Conservation (phyloP, 2,329 filamentous ascomycete species). For the Calonectria ilicicola region DNA sequence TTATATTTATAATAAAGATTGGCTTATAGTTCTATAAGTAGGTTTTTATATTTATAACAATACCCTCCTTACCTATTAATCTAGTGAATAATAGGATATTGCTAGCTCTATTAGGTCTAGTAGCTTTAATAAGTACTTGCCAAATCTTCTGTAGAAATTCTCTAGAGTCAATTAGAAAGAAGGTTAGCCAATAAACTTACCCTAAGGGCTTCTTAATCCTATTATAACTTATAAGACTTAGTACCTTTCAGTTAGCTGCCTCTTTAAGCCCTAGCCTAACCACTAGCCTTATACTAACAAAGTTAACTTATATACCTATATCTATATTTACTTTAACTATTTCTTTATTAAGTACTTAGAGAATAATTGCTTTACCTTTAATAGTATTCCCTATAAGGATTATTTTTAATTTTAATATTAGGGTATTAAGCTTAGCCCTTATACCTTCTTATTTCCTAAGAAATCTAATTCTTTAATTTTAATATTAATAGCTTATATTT, state of each 20-base stretch:
- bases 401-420: background rate
- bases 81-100: background rate
- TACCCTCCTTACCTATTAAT: background rate
- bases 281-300: background rate
- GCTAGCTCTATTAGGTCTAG: background rate
- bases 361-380: conserved; percentile 6
- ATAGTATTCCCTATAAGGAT: background rate
- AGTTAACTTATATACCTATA: background rate
- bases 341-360: background rate
- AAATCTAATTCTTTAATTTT: no score
- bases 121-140: background rate
- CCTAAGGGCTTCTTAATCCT: background rate
- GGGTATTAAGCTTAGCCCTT: no score
- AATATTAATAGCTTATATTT: no score
- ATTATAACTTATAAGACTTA: background rate
- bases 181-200: background rate
- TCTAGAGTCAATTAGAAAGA: background rate
- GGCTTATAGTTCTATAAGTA: background rate
- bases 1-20: background rate
- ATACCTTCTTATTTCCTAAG: no score
- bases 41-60: background rate
- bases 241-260: no score
- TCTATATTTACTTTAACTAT: background rate
- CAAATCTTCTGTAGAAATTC: background rate
- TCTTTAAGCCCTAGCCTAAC: no score